These are phyloP conservation scores for Onygena corvina DNA, from an alignment of 2,329 filamentous ascomycete species.

Conservation along the genomic window DNA sequence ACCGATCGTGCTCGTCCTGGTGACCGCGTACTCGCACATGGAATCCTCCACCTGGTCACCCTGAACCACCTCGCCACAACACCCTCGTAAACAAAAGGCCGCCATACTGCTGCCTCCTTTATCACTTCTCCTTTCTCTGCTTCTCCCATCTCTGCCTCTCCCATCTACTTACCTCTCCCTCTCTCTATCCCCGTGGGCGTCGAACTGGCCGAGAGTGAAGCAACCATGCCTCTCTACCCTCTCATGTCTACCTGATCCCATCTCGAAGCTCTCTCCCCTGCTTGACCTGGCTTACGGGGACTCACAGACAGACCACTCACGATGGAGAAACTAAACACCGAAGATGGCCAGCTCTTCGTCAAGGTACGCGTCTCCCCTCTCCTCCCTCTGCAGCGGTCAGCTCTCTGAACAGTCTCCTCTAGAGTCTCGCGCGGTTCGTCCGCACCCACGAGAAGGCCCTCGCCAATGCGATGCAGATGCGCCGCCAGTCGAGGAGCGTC, in stretches of 20 bases:
- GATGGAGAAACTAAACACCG: constrained; percentile 40
- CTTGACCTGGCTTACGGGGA: background rate
- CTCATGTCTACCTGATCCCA: background rate
- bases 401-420: constrained; percentile 6
- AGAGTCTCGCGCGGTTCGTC: constrained; percentile 94
- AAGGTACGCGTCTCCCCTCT: constrained; percentile 27
- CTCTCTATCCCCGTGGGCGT: background rate
- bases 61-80: constrained; percentile 11
- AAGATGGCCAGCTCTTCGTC: constrained; percentile 41
- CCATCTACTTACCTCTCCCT: background rate
- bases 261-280: background rate
- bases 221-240: constrained; percentile 2
- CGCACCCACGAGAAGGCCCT: constrained; percentile 94
- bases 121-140: background rate
- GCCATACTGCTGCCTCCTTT: background rate
- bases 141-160: background rate
- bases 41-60: background rate
- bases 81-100: background rate
- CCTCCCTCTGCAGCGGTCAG: background rate
- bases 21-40: constrained; percentile 11
- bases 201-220: background rate
- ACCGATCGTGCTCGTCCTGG: constrained; percentile 11
- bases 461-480: constrained; percentile 84
- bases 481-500: constrained; percentile 59
- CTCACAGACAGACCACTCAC: constrained; percentile 3